Evolutionary conservation across 352 stramenopile species (phyloP).

Genomic region (Elongisporangium senticosum): DNA sequence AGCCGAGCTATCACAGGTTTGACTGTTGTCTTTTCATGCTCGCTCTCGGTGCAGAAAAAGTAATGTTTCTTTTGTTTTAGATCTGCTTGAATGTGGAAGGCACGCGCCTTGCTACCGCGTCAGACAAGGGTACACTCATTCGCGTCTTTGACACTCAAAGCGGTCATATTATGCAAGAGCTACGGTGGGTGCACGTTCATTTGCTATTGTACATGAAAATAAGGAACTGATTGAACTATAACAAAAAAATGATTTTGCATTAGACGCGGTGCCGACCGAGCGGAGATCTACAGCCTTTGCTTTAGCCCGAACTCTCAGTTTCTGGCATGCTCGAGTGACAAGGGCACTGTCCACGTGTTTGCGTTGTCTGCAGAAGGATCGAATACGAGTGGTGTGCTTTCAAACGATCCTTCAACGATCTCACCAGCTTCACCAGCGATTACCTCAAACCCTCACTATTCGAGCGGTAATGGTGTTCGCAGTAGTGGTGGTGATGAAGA

Average conservation of each 20-base stretch:
- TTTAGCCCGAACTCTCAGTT: conserved; percentile 94
- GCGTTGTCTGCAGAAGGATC: conserved; percentile 69
- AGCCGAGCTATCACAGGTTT: conserved; percentile 85
- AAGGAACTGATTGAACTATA: neutral
- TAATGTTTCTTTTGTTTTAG: conserved; percentile 17
- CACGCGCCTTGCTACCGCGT: conserved; percentile 93
- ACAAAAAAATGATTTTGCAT: neutral
- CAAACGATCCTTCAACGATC: conserved; percentile 50
- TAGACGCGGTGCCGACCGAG: conserved; percentile 93
- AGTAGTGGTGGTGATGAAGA: conserved; percentile 59
- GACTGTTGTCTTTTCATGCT: neutral
- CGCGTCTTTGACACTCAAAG: conserved; percentile 96
- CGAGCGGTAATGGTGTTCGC: conserved; percentile 34
- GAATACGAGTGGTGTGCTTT: conserved; percentile 43
- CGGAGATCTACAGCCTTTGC: conserved; percentile 96
- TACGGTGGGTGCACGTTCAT: conserved; percentile 33
- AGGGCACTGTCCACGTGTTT: conserved; percentile 97
- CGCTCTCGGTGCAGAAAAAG: neutral
- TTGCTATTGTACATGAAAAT: conserved; percentile 1
- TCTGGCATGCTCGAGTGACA: conserved; percentile 95
- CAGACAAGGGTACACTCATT: conserved; percentile 97
- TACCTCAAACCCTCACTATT: conserved; percentile 27
- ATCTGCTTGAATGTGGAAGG: conserved; percentile 93
- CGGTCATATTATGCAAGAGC: conserved; percentile 86
- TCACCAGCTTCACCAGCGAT: conserved; percentile 40